phyloP scores from a whole-genome alignment of 257 asterid species.

The Solanum gandarillasii region DNA sequence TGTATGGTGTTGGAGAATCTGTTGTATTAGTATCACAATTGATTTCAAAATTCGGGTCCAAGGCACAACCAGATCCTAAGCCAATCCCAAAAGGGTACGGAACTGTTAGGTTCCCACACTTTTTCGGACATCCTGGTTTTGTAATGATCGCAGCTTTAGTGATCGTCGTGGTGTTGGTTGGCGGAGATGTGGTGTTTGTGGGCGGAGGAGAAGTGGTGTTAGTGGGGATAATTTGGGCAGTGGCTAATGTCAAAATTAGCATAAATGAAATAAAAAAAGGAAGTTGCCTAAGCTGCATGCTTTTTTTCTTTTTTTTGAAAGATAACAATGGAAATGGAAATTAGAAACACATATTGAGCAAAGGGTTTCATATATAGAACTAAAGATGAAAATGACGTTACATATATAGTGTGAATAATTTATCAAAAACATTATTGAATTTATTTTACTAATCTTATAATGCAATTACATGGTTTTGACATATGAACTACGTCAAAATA shows the following conservation, averaged over 20 bases:
- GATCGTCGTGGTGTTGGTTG: background rate
- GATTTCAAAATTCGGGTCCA: slow-evolving; percentile 16
- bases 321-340: background rate
- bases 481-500: no score
- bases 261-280: slow-evolving; percentile 4
- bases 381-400: background rate
- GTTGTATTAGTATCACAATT: slow-evolving; percentile 33
- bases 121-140: slow-evolving; percentile 23
- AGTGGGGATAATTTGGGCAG: slow-evolving; percentile 7
- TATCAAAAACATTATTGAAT: background rate
- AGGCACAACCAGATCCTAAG: slow-evolving; percentile 24
- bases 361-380: background rate
- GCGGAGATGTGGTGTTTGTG: background rate
- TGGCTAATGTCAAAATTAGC: slow-evolving; percentile 6
- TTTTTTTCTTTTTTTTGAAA: background rate
- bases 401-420: background rate
- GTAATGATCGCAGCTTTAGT: slow-evolving; percentile 16
- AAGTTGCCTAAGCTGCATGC: background rate
- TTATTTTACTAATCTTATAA: background rate
- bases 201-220: background rate
- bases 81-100: slow-evolving; percentile 38
- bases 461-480: background rate
- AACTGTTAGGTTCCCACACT: slow-evolving; percentile 28
- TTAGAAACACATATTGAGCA: background rate
- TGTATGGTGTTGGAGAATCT: slow-evolving; percentile 34